These are phyloP conservation scores for Trichoderma gamsii DNA, from an alignment of 495 filamentous ascomycete species.

Conservation along the genomic window DNA sequence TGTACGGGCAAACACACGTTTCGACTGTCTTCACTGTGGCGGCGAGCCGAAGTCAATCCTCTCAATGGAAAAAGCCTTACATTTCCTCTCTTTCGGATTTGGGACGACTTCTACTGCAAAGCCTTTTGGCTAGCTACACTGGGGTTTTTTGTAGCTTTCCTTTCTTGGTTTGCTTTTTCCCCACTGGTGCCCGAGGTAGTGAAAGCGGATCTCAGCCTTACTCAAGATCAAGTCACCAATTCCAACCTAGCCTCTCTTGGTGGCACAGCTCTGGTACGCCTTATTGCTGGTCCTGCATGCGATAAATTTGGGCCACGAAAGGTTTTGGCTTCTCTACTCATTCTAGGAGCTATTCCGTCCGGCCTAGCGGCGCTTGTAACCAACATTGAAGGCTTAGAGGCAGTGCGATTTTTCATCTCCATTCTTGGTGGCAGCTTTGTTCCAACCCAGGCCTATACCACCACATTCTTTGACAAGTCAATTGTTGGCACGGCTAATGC, in stretches of 20 bases:
- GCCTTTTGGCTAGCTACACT: neutral
- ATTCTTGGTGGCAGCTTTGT: constrained; percentile 89
- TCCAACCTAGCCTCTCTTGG: constrained; percentile 85
- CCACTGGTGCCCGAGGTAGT: neutral
- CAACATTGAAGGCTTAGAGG: constrained; percentile 62
- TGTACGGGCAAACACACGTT: neutral
- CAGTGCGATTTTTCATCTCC: constrained; percentile 85
- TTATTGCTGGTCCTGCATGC: constrained; percentile 78
- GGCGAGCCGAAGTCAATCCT: constrained; percentile 8
- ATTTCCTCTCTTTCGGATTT: neutral
- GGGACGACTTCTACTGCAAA: neutral
- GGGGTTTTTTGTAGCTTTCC: constrained; percentile 1
- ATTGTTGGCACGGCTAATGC: constrained; percentile 89
- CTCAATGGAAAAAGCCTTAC: neutral
- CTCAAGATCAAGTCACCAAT: constrained; percentile 68
- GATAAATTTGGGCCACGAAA: constrained; percentile 77
- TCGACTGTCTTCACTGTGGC: neutral
- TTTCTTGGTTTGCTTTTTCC: neutral
- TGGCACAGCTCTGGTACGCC: constrained; percentile 82
- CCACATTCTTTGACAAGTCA: constrained; percentile 93
- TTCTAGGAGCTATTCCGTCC: constrained; percentile 75
- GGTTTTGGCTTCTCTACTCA: constrained; percentile 70
- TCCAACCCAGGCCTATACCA: constrained; percentile 94
- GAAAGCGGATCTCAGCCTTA: constrained; percentile 59
- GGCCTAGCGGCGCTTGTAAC: constrained; percentile 74